Evolutionary conservation across 2,329 filamentous ascomycete genomes (phyloP).

Genomic region (Curvularia hawaiiensis): DNA sequence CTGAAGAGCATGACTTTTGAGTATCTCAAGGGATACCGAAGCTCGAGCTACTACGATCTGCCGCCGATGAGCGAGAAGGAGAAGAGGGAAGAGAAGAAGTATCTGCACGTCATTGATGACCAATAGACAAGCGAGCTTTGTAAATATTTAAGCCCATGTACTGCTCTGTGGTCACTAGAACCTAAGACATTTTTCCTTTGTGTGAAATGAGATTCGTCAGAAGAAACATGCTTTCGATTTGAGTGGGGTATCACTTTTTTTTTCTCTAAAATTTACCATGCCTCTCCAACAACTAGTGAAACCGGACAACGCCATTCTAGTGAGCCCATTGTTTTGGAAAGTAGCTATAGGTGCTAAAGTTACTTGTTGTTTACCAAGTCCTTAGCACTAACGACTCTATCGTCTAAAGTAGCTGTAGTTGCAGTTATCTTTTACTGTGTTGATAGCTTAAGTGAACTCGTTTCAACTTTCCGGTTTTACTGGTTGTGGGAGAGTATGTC

Average conservation of each 20-base stretch:
- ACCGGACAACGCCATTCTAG: no score
- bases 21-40: conserved; percentile 93
- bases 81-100: conserved; percentile 94
- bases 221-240: background rate
- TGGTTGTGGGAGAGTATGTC: no score
- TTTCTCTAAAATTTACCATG: background rate
- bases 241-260: conserved; percentile 25
- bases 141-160: conserved; percentile 34
- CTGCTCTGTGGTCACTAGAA: conserved; percentile 28
- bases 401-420: no score
- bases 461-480: no score
- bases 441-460: no score
- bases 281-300: no score
- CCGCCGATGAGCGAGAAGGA: conserved; percentile 94
- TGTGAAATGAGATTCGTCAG: conserved; percentile 1
- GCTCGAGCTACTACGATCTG: conserved; percentile 86
- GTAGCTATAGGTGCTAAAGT: no score
- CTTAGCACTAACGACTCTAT: no score
- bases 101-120: conserved; percentile 74
- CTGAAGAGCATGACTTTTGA: conserved; percentile 87
- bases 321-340: no score
- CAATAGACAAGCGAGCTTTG: conserved; percentile 39
- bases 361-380: no score
- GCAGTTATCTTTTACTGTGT: no score
- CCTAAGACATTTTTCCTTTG: conserved; percentile 27